A percentile compares a stretch with the other conserved stretches of the same genome.
phyloP scores from a whole-genome alignment of 345 rosid species.

The Lepidium didymum region DNA sequence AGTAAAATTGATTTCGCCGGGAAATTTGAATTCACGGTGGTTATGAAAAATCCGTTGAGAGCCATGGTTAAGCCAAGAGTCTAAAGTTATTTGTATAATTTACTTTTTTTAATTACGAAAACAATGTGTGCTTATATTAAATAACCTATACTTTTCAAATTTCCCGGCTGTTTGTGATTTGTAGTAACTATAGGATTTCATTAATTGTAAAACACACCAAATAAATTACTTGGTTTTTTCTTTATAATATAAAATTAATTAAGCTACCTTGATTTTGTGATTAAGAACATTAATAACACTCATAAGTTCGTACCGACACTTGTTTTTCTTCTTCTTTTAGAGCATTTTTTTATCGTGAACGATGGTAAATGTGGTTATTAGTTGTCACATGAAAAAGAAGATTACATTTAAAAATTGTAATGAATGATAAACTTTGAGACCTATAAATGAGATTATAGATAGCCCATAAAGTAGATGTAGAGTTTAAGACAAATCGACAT shows the following conservation, averaged over 20 bases:
- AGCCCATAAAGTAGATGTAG: slow-evolving; percentile 11
- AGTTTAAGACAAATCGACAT: neutral
- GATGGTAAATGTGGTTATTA: neutral
- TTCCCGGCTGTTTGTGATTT: neutral
- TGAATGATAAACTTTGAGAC: neutral
- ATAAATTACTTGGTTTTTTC: neutral
- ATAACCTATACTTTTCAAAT: neutral
- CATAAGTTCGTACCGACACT: neutral
- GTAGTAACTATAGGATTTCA: neutral
- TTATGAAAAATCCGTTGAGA: slow-evolving; percentile 62
- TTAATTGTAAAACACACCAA: slow-evolving; percentile 5
- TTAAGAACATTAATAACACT: neutral
- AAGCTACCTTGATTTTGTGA: neutral
- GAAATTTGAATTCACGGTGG: slow-evolving; percentile 73
- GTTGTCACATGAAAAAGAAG: neutral
- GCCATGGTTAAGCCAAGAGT: slow-evolving; percentile 57
- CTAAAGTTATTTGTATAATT: neutral
- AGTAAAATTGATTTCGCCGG: slow-evolving; percentile 55
- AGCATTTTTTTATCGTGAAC: neutral
- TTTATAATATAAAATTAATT: neutral
- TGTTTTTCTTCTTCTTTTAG: neutral
- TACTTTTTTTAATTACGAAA: neutral
- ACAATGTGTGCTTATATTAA: slow-evolving; percentile 4
- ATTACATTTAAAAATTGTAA: neutral
- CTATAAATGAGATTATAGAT: neutral